phyloP scores from a whole-genome alignment of 176 grass and related monocot genomes.

The Oryza officinalis region DNA sequence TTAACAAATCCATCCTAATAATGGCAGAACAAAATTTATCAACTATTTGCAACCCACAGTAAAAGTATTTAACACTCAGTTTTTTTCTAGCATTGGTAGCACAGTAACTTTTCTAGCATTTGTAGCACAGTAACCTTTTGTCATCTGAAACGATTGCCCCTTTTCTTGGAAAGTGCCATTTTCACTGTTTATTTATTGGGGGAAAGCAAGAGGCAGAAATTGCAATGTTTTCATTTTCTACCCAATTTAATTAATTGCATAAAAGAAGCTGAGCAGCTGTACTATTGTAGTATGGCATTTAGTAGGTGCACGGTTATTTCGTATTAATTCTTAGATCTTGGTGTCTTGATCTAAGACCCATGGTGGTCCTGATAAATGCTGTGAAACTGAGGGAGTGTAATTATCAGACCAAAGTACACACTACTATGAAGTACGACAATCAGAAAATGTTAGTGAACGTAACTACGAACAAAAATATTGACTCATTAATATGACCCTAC shows the following conservation, averaged over 20 bases:
- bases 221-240: background rate
- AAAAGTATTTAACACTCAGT: background rate
- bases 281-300: too few species aligned
- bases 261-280: background rate
- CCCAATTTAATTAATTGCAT: background rate
- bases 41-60: background rate
- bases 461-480: background rate
- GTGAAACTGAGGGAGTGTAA: too few species aligned
- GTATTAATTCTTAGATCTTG: too few species aligned
- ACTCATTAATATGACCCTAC: background rate
- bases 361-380: too few species aligned
- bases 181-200: background rate
- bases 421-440: background rate
- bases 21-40: background rate
- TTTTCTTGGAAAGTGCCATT: background rate
- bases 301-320: too few species aligned
- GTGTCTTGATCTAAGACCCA: too few species aligned
- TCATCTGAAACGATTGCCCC: background rate
- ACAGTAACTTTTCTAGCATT: background rate
- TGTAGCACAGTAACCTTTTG: background rate
- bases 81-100: background rate
- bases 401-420: too few species aligned
- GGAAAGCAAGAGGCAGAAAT: background rate
- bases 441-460: background rate
- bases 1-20: slow-evolving; percentile 79